These are phyloP conservation scores for Fusarium caatingaense DNA, from an alignment of 2,329 filamentous ascomycete genomes.

Conservation along the genomic window DNA sequence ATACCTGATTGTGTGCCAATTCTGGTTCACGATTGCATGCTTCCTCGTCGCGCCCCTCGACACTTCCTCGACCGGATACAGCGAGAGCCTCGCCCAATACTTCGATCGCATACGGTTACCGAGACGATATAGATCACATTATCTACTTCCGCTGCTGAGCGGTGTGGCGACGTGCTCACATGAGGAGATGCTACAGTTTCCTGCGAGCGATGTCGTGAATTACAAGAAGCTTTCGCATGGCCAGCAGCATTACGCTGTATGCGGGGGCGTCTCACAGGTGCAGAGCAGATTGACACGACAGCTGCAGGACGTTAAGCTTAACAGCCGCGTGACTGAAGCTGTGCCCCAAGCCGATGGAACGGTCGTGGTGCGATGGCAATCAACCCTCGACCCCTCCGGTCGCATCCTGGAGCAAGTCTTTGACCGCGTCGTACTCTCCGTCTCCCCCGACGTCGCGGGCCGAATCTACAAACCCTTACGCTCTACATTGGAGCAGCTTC, in stretches of 20 bases:
- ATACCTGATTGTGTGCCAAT: slow-evolving; percentile 60
- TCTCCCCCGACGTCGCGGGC: slow-evolving; percentile 64
- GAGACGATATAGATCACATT: slow-evolving; percentile 58
- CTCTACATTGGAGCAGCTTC: slow-evolving; percentile 55
- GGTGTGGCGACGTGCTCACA: slow-evolving; percentile 67
- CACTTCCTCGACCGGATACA: not conserved
- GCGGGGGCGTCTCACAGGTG: slow-evolving; percentile 61
- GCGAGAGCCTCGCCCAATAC: slow-evolving; percentile 63
- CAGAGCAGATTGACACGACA: slow-evolving; percentile 58
- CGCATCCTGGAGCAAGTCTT: slow-evolving; percentile 53
- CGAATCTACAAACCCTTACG: slow-evolving; percentile 59
- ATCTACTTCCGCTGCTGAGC: slow-evolving; percentile 66
- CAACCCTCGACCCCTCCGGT: slow-evolving; percentile 17
- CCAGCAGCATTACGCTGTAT: slow-evolving; percentile 63
- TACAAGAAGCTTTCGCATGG: slow-evolving; percentile 62
- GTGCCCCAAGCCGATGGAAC: slow-evolving; percentile 36
- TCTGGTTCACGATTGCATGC: slow-evolving; percentile 65
- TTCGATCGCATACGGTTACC: slow-evolving; percentile 62
- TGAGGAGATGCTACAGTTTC: slow-evolving; percentile 60
- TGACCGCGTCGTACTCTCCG: slow-evolving; percentile 64
- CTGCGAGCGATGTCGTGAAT: slow-evolving; percentile 63
- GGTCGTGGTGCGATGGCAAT: slow-evolving; percentile 52
- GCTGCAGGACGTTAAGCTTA: slow-evolving; percentile 55
- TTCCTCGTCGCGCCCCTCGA: slow-evolving; percentile 57
- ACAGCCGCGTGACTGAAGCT: slow-evolving; percentile 53